phyloP scores from a whole-genome alignment of 768 basidiomycete species.

The Paxillus rubicundulus region DNA sequence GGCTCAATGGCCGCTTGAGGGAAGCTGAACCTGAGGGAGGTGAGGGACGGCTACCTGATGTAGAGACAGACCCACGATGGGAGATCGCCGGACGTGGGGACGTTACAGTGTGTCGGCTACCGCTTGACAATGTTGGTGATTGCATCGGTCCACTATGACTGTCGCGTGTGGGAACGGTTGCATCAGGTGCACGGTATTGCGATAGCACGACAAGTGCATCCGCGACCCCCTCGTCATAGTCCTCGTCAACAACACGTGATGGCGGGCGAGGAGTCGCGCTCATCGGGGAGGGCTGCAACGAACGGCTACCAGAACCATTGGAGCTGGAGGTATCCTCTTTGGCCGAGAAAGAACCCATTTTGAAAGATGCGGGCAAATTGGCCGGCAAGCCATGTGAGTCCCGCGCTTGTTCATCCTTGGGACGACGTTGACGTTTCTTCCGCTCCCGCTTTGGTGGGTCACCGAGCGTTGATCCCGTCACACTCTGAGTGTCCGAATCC shows the following conservation, averaged over 20 bases:
- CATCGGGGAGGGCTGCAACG: conserved; percentile 71
- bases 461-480: conserved; percentile 27
- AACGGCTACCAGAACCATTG: conserved; percentile 57
- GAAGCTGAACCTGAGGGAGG: conserved; percentile 47
- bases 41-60: conserved; percentile 62
- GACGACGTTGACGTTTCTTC: conserved; percentile 44
- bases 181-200: conserved; percentile 40
- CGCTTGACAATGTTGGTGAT: conserved; percentile 58
- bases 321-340: conserved; percentile 63
- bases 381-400: conserved; percentile 26
- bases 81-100: conserved; percentile 46
- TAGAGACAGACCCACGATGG: conserved; percentile 68
- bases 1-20: conserved; percentile 70
- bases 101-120: conserved; percentile 50
- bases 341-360: conserved; percentile 33
- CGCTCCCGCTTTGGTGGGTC: conserved; percentile 58
- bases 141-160: conserved; percentile 35
- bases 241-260: conserved; percentile 77
- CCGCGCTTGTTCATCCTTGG: conserved; percentile 43
- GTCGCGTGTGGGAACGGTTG: conserved; percentile 24
- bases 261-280: conserved; percentile 58
- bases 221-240: conserved; percentile 92
- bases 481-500: conserved; percentile 38
- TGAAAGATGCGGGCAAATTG: conserved; percentile 33
- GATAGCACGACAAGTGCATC: conserved; percentile 76